Base-by-base conservation (phyloP, 106 monocot species). In the Amphibolis antarctica region DNA sequence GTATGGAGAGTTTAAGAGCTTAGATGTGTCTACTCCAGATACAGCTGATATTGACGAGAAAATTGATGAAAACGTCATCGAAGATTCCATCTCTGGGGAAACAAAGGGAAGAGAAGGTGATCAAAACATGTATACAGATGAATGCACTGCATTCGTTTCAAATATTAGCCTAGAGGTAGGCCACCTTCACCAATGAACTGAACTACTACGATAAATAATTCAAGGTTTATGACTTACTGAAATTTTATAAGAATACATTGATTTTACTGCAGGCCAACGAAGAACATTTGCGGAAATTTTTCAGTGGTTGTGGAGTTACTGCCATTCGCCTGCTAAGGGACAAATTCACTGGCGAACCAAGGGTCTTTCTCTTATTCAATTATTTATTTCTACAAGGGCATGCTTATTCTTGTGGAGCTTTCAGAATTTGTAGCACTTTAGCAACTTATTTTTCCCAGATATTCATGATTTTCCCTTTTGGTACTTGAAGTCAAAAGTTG, bases 101-200 rank as follows among this genome's bases (percentile, higher is more conserved):
- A 20, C 60, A 13, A 43, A 42, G 14, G 27, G 26, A 15, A 60
- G 28, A 20, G 60, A 10, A 60, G 27, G 28, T 29, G 28, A 60
- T 44, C 46, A 47, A 3, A 63, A 46, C 29, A 17, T 25, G 22
- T 98, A 98, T 64, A 69, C 67, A 22, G 96, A 98, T 63, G 82
- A 81, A 45, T 98, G 96, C 71, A 98, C 96, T 6, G 86, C 78
- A 63, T 98, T 78, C 76, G 28, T 98, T 72, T 90, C 96, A 29
- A 87, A 90, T 28, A 43, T 98, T 64, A 82, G 78, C 66, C 66
- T 90, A 46, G 79, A 80, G 78, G 96, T 69, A 79, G 44, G 43
- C 9, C 59, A 0, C 13, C 27, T 42, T 50, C 49, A 52, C 36
- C 23, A 43, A 28, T 28, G 26, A 15, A 14, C 14, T 56, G 18